These are phyloP conservation scores for Populus tomentosa DNA, from an alignment of 441 rosid species.

Conservation along the genomic window DNA sequence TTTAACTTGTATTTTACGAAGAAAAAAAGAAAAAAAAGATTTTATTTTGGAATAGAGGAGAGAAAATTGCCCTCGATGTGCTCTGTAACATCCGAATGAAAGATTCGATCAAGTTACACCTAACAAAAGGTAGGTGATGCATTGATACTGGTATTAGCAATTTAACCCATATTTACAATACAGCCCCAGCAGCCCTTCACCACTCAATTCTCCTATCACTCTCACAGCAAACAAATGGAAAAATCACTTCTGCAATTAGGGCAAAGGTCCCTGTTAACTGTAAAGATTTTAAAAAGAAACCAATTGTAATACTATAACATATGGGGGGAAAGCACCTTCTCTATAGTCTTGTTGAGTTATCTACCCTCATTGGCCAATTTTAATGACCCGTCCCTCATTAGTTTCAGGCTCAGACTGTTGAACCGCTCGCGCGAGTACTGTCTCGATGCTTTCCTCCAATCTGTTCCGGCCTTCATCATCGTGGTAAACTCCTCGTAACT, in stretches of 20 bases:
- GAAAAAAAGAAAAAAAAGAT: no score
- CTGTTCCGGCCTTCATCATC: slow-evolving; percentile 98
- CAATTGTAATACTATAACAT: background rate
- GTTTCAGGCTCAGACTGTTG: slow-evolving; percentile 68
- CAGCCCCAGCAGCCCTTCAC: slow-evolving; percentile 3
- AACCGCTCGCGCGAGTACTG: slow-evolving; percentile 92
- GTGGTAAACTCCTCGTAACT: slow-evolving; percentile 78
- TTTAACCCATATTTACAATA: slow-evolving; percentile 23
- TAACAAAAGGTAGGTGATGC: background rate
- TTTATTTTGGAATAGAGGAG: background rate
- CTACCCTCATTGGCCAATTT: slow-evolving; percentile 30
- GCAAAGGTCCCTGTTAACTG: slow-evolving; percentile 17
- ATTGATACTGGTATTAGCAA: slow-evolving; percentile 4
- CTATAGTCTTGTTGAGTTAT: slow-evolving; percentile 19
- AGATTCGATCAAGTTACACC: background rate
- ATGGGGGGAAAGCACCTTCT: background rate
- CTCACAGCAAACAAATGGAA: slow-evolving; percentile 16
- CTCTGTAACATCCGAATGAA: background rate
- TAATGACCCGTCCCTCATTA: slow-evolving; percentile 82
- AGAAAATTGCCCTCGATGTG: background rate
- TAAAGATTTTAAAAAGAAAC: background rate
- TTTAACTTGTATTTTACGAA: no score
- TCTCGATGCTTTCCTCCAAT: slow-evolving; percentile 92
- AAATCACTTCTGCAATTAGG: slow-evolving; percentile 2
- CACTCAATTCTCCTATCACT: slow-evolving; percentile 4